phyloP scores from a whole-genome alignment of 2,329 filamentous ascomycete genomes.

The Pseudogymnoascus sp. region DNA sequence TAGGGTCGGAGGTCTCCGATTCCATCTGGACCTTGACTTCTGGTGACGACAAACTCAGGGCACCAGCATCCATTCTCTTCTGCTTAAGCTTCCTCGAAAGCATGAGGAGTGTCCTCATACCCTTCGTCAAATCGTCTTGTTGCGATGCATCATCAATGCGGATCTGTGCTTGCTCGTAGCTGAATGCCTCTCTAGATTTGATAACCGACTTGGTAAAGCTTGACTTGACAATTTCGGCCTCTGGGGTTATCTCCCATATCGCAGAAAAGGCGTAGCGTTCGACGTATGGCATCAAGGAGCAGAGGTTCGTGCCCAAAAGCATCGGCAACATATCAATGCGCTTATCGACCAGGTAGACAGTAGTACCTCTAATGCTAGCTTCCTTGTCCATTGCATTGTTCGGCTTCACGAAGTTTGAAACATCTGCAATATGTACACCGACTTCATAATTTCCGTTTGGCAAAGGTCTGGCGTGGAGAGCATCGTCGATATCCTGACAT shows the following conservation, averaged over 20 bases:
- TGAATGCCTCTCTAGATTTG: conserved; percentile 91
- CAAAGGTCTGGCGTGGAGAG: conserved; percentile 74
- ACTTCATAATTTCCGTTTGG: conserved; percentile 94
- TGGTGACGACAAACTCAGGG: conserved; percentile 90
- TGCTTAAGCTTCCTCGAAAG: conserved; percentile 90
- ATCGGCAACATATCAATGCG: conserved; percentile 99
- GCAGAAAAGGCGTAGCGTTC: conserved; percentile 84
- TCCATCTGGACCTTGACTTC: conserved; percentile 95
- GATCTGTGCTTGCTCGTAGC: conserved; percentile 91
- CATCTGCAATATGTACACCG: conserved; percentile 96
- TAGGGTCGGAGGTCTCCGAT: conserved; percentile 89
- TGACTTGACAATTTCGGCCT: conserved; percentile 77
- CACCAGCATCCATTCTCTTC: conserved; percentile 93
- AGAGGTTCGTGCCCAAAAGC: conserved; percentile 90
- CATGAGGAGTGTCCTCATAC: conserved; percentile 78
- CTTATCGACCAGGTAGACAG: conserved; percentile 96
- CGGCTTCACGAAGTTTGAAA: conserved; percentile 98
- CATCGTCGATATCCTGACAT: conserved; percentile 97
- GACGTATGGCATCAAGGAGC: conserved; percentile 95
- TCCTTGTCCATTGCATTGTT: conserved; percentile 96
- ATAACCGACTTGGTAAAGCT: conserved; percentile 97
- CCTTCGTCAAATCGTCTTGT: conserved; percentile 78
- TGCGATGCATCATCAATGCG: conserved; percentile 85
- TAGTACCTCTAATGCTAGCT: conserved; percentile 87
- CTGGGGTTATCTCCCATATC: conserved; percentile 77